These are phyloP conservation scores for Cucumis hystrix DNA, from an alignment of 306 rosid genomes.

Conservation along the genomic window DNA sequence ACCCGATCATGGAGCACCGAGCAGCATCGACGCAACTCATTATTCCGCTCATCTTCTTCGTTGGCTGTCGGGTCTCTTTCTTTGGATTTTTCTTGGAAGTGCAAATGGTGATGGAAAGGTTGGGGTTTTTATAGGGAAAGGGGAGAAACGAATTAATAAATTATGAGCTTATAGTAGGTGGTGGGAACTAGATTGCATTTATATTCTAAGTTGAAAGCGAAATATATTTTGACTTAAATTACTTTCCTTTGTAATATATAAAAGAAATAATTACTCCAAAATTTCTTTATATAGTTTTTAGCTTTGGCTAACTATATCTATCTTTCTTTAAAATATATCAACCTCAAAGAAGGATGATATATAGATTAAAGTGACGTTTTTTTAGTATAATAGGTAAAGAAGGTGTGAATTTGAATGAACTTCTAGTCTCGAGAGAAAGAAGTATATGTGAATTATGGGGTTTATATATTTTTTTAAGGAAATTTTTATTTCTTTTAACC, in stretches of 20 bases:
- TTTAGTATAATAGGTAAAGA: too few relatives aligned
- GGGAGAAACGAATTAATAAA: background rate
- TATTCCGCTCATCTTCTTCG: background rate
- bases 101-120: background rate
- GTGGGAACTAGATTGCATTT: slow-evolving; percentile 1
- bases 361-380: too few relatives aligned
- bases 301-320: too few relatives aligned
- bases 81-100: background rate
- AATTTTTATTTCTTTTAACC: too few relatives aligned
- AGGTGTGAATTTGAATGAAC: too few relatives aligned
- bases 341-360: too few relatives aligned
- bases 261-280: too few relatives aligned
- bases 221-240: background rate
- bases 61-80: background rate
- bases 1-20: background rate
- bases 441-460: too few relatives aligned
- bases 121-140: slow-evolving; percentile 11
- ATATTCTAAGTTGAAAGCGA: slow-evolving; percentile 12
- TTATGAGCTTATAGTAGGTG: background rate
- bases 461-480: too few relatives aligned
- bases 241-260: background rate
- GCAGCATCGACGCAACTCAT: background rate
- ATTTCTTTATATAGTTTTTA: too few relatives aligned
- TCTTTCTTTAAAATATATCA: too few relatives aligned
- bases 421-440: too few relatives aligned